phyloP scores from a whole-genome alignment of 345 rosid genomes.

The Ceriops tagal region DNA sequence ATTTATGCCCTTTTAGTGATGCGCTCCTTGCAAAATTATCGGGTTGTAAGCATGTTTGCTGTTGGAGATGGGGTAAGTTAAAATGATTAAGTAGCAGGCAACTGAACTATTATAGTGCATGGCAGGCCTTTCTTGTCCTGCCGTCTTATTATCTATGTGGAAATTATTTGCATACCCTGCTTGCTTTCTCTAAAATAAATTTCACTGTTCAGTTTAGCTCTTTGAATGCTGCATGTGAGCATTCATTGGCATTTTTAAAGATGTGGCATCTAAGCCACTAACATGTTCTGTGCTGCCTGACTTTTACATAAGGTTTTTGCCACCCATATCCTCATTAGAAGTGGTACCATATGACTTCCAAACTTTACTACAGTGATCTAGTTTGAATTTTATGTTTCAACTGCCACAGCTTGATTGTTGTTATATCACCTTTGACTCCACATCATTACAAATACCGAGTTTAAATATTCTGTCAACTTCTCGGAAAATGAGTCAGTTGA shows the following conservation, averaged over 20 bases:
- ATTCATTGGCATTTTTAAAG: background rate
- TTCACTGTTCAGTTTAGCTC: background rate
- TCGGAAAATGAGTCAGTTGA: too few relatives aligned
- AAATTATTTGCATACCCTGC: background rate
- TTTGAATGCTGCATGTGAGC: background rate
- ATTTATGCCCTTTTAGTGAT: constrained; percentile 64
- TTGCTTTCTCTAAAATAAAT: background rate
- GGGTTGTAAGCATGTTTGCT: constrained; percentile 48
- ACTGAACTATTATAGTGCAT: too few relatives aligned
- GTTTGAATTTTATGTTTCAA: background rate
- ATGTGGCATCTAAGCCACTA: background rate
- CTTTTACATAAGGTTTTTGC: background rate
- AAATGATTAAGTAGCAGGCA: background rate
- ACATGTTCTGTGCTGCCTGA: background rate
- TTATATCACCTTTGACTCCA: too few relatives aligned
- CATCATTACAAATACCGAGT: too few relatives aligned
- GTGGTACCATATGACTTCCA: too few relatives aligned
- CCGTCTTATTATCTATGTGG: too few relatives aligned
- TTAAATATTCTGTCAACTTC: too few relatives aligned
- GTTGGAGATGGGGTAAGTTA: constrained; percentile 75
- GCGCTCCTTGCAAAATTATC: constrained; percentile 61
- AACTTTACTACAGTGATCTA: too few relatives aligned
- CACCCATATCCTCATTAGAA: too few relatives aligned
- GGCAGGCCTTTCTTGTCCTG: too few relatives aligned
- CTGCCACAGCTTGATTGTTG: background rate